Conservation (phyloP, 345 rosid species). For the Gossypium rotundifolium region DNA sequence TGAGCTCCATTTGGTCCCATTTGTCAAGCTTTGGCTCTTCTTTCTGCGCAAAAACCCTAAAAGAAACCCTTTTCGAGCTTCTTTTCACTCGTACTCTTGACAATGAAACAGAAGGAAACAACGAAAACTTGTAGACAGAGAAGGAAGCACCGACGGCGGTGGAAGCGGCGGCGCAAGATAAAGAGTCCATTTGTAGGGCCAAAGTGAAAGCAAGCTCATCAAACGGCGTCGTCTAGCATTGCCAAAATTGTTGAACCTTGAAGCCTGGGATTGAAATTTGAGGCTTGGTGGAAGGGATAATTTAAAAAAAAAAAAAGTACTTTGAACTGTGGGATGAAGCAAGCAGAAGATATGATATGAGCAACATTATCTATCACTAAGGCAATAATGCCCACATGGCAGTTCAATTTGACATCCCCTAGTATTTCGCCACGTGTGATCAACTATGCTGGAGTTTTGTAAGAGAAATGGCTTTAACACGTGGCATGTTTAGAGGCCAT, state of each 20-base stretch:
- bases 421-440: background rate
- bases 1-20: slow-evolving; percentile 92
- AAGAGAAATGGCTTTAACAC: background rate
- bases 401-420: background rate
- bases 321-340: background rate
- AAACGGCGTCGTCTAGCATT: background rate
- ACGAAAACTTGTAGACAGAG: slow-evolving; percentile 10
- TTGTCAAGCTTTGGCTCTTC: slow-evolving; percentile 58
- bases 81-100: slow-evolving; percentile 18
- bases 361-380: background rate
- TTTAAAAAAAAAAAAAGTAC: background rate
- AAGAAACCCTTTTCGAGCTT: slow-evolving; percentile 12
- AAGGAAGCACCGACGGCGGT: slow-evolving; percentile 18
- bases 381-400: background rate
- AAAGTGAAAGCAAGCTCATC: slow-evolving; percentile 1
- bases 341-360: background rate
- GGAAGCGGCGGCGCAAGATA: slow-evolving; percentile 39
- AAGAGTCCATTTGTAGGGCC: slow-evolving; percentile 44
- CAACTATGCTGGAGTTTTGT: background rate
- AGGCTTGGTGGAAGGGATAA: background rate
- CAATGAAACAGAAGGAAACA: slow-evolving; percentile 4
- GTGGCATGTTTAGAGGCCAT: background rate
- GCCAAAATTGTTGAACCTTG: background rate
- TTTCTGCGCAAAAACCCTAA: slow-evolving; percentile 41
- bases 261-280: background rate